Conservation (phyloP, 805 yeast genomes). For the Geotrichum ghanense region DNA sequence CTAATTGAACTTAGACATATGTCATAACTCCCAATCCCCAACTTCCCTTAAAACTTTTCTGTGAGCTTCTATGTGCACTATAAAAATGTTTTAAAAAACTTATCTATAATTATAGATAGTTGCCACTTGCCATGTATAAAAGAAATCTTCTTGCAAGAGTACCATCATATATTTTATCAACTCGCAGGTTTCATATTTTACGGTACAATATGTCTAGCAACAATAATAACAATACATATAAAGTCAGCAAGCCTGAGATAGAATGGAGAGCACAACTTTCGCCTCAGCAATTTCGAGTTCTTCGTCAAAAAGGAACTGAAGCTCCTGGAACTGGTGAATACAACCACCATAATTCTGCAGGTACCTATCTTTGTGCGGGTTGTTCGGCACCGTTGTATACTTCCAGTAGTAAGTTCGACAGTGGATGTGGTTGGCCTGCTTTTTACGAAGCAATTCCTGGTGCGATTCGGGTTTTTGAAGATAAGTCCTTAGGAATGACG, state of each 20-base stretch:
- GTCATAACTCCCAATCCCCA: too few species aligned
- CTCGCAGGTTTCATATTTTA: background rate
- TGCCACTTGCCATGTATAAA: background rate
- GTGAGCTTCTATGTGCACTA: too few species aligned
- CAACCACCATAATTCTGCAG: slow-evolving; percentile 36
- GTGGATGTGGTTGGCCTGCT: slow-evolving; percentile 98
- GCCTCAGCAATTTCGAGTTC: slow-evolving; percentile 67
- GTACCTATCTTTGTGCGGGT: slow-evolving; percentile 76
- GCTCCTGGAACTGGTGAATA: slow-evolving; percentile 56
- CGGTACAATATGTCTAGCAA: background rate
- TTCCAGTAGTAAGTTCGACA: slow-evolving; percentile 70
- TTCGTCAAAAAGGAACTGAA: slow-evolving; percentile 68
- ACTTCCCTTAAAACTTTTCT: too few species aligned
- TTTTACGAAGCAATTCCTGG: slow-evolving; percentile 86
- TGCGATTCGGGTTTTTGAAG: slow-evolving; percentile 50
- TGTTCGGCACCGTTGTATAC: slow-evolving; percentile 72
- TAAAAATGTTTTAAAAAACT: too few species aligned
- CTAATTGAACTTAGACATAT: too few species aligned
- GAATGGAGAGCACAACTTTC: slow-evolving; percentile 76
- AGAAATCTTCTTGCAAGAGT: background rate
- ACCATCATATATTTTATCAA: background rate
- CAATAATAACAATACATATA: slow-evolving; percentile 6
- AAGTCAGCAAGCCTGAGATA: slow-evolving; percentile 28
- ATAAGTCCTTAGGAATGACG: slow-evolving; percentile 59
- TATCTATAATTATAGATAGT: too few species aligned